A percentile compares a stretch with the other conserved stretches of the same genome.
Conservation (phyloP, 257 asterid species). For the Solanum bulbocastanum region DNA sequence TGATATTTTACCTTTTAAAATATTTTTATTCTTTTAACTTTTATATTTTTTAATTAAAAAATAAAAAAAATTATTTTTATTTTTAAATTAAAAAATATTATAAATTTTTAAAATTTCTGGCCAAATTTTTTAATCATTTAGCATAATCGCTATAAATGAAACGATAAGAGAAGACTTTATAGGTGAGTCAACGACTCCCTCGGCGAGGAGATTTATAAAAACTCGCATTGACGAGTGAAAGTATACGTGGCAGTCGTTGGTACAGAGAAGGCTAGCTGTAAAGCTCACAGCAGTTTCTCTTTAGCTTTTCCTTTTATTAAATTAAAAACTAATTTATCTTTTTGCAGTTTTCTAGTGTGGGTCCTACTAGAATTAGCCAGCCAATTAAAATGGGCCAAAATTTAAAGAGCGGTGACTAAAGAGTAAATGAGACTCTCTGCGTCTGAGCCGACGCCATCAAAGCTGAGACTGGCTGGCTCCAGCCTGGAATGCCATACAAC, state of each 20-base stretch:
- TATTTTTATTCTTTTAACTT: too few relatives aligned
- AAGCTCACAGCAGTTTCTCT: neutral
- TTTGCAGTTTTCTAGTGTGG: neutral
- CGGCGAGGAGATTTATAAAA: neutral
- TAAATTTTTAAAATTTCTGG: too few relatives aligned
- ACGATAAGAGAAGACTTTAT: neutral
- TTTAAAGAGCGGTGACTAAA: neutral
- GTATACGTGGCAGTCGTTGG: constrained; percentile 6
- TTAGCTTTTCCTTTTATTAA: neutral
- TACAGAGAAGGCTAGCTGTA: neutral
- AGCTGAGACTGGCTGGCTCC: neutral
- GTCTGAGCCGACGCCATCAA: neutral
- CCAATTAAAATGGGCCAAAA: neutral
- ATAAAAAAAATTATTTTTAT: too few relatives aligned
- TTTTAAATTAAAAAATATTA: too few relatives aligned
- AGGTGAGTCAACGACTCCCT: neutral
- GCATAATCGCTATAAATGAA: neutral
- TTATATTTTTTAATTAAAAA: too few relatives aligned
- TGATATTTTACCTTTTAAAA: too few relatives aligned
- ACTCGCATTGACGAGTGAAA: constrained; percentile 12
- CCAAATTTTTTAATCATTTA: too few relatives aligned
- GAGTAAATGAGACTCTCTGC: neutral
- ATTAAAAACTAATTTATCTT: neutral
- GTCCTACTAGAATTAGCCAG: neutral
- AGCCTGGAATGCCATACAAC: neutral